Base-by-base conservation (phyloP, 306 rosid species). In the Phaseolus lunatus region DNA sequence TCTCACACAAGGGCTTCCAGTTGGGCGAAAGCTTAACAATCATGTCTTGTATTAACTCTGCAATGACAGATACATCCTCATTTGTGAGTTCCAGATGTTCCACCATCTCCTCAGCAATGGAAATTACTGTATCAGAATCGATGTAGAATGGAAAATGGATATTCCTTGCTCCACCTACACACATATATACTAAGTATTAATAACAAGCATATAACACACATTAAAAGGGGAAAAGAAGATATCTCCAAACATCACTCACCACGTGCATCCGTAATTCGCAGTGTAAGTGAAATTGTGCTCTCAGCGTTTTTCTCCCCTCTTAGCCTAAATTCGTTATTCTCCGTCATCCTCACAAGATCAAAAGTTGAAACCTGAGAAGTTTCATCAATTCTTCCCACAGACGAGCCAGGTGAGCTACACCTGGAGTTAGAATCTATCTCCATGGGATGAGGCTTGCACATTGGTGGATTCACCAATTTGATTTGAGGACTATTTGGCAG, bases 101-200 rank as follows among this genome's bases (percentile, higher is more conserved):
- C 56, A 89, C 98, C 98, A 94, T 94, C 92, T 94, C 98, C 83
- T 80, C 87, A 67, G 97, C 93, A 76, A 94, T 84, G 73, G 97
- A 85, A 71, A 87, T 73, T 20, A 88, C 87, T 24, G 98, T 92
- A 72, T 95, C 98, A 18, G 92, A 80, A 49, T 87, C 82, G 3
- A 86, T 85, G 80, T 84, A 95, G 81, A 95, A 95, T 49, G 88
- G 85, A 52, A 95, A 95, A 83, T 92, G 90, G 81, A 95, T 89
- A 80, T 91, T 92, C 83, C 87, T 89, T 39, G 81, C 86, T 52
- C 72, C 85, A 88, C 93, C 97, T 95, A 87, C 75, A 82, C 26
- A 73, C 65, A 85, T 33, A 56, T 13, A 79, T 57, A 31, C 5
- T 77, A 80, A 19, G 48, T 18, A 77, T 58, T 81, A 78, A 31